These are phyloP conservation scores for Ocimum tenuiflorum DNA, from an alignment of 257 asterid species.

Conservation along the genomic window DNA sequence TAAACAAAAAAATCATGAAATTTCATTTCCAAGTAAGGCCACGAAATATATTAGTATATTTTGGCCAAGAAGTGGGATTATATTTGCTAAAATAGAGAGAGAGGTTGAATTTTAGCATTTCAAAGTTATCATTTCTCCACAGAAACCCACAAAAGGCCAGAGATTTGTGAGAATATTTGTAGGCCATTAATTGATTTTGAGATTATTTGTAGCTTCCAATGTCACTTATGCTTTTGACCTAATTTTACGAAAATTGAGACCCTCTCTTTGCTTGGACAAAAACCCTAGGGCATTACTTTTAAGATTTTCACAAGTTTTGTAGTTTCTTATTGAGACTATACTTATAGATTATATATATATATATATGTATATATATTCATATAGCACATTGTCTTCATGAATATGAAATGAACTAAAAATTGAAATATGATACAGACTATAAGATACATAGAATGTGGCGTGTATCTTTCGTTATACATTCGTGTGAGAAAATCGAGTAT, in stretches of 20 bases:
- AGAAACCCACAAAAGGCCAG: constrained; percentile 32
- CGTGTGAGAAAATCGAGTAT: too few relatives aligned
- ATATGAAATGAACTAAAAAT: too few relatives aligned
- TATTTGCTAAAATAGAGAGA: constrained; percentile 17
- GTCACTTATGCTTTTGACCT: constrained; percentile 25
- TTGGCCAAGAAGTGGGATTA: constrained; percentile 2
- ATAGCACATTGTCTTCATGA: too few relatives aligned
- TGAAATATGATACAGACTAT: too few relatives aligned
- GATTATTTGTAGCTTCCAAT: constrained; percentile 28
- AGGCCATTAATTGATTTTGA: constrained; percentile 30
- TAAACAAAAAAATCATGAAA: constrained; percentile 17
- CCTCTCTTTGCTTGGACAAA: constrained; percentile 10
- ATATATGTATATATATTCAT: too few relatives aligned
- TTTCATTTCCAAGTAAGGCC: constrained; percentile 31
- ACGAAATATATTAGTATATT: not conserved
- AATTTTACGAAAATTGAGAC: not conserved
- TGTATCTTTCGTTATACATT: too few relatives aligned
- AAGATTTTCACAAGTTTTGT: not conserved
- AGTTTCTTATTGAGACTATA: too few relatives aligned
- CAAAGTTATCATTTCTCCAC: constrained; percentile 23
- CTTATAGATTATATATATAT: too few relatives aligned
- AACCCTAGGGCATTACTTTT: constrained; percentile 9
- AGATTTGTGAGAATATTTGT: constrained; percentile 37
- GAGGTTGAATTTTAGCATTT: constrained; percentile 16
- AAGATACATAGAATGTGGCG: too few relatives aligned